Conservation (phyloP, 768 basidiomycete species). For the Dioszegia aurantiaca region DNA sequence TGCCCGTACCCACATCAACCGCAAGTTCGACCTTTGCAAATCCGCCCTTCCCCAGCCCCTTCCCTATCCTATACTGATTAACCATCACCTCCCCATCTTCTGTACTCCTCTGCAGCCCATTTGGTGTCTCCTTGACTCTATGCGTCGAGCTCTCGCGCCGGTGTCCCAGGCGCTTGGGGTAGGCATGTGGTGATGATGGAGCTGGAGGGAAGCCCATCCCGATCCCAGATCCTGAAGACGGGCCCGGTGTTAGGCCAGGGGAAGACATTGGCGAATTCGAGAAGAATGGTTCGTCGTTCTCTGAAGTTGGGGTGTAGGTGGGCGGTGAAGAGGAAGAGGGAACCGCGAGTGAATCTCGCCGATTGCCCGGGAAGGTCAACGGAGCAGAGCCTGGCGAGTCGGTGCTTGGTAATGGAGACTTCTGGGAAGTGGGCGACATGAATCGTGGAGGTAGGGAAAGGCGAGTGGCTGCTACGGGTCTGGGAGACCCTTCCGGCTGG, state of each 20-base stretch:
- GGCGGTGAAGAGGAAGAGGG: neutral
- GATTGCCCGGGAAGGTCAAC: neutral
- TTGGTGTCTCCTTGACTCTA: constrained; percentile 44
- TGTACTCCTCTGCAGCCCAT: constrained; percentile 41
- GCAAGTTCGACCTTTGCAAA: constrained; percentile 52
- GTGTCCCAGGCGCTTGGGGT: constrained; percentile 28
- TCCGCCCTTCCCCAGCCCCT: constrained; percentile 48
- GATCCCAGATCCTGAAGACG: neutral
- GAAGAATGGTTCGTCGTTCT: neutral
- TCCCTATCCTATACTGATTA: constrained; percentile 50
- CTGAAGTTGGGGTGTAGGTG: neutral
- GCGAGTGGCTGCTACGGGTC: neutral
- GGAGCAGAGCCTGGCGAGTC: neutral
- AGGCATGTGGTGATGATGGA: constrained; percentile 31
- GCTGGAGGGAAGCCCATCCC: constrained; percentile 16
- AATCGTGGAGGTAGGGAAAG: constrained; percentile 20
- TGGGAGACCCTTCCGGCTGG: neutral
- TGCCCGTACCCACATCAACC: constrained; percentile 49
- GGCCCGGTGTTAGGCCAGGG: constrained; percentile 2
- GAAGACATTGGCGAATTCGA: constrained; percentile 19
- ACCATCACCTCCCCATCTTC: constrained; percentile 47
- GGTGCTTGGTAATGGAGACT: neutral
- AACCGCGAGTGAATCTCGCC: constrained; percentile 8
- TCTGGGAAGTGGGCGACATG: neutral
- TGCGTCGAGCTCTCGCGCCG: constrained; percentile 39